Percentiles rank a stretch among this genome's conserved stretches.
These are phyloP conservation scores for Oemleria cerasiformis DNA, from an alignment of 306 rosid genomes.

Conservation along the genomic window DNA sequence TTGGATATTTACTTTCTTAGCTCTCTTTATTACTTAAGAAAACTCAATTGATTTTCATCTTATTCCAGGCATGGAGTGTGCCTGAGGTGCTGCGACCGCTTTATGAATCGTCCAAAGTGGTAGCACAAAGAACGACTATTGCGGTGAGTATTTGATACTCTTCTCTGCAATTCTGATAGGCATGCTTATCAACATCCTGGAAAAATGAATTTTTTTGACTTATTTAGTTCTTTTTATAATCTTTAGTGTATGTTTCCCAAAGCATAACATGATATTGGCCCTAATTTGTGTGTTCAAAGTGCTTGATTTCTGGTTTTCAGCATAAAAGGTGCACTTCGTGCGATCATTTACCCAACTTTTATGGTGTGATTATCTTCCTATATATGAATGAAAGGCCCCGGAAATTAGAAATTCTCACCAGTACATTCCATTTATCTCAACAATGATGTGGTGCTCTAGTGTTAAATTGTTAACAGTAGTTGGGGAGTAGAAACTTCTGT, in stretches of 20 bases:
- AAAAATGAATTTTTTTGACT: not conserved
- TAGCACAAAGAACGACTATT: slow-evolving; percentile 90
- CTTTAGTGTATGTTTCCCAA: not conserved
- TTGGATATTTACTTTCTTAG: not conserved
- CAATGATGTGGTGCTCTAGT: not conserved
- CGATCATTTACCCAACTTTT: not conserved
- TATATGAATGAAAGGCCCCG: not conserved
- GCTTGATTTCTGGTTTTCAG: slow-evolving; percentile 3
- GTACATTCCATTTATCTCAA: not conserved
- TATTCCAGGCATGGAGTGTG: slow-evolving; percentile 84
- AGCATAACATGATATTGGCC: not conserved
- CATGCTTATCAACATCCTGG: not conserved
- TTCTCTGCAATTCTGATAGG: not conserved
- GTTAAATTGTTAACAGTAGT: not conserved
- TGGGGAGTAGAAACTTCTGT: no score
- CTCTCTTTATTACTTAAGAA: not conserved
- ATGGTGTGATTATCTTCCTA: not conserved
- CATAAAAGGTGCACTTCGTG: not conserved
- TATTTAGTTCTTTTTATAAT: not conserved
- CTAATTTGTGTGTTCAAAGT: not conserved
- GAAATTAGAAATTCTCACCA: not conserved
- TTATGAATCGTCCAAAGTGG: slow-evolving; percentile 86
- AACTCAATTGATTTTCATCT: slow-evolving; percentile 12
- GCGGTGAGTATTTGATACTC: slow-evolving; percentile 52
- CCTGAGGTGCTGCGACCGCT: slow-evolving; percentile 97